Conservation (phyloP, 768 basidiomycete species). For the Flagelloscypha sp. region DNA sequence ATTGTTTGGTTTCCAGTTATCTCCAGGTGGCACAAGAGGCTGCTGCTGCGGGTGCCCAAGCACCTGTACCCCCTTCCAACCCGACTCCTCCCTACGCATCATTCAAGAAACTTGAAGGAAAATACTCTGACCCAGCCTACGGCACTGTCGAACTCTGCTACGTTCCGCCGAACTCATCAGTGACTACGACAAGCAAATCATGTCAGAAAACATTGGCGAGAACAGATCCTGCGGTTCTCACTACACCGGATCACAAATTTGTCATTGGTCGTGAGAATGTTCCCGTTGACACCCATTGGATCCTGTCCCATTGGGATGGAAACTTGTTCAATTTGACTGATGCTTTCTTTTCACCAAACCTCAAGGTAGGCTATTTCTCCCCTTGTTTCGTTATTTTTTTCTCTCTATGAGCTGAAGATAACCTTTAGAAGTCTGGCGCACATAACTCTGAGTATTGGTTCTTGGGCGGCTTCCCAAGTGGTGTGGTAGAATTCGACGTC, state of each 20-base stretch:
- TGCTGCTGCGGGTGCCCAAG: background rate
- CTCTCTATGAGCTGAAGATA: too few relatives aligned
- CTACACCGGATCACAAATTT: too few relatives aligned
- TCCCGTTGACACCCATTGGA: conserved; percentile 15
- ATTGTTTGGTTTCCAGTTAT: background rate
- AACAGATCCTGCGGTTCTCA: conserved; percentile 13
- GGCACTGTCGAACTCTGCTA: conserved; percentile 17
- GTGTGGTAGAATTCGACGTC: conserved; percentile 14
- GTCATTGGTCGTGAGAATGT: conserved; percentile 19
- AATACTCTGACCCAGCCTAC: conserved; percentile 17
- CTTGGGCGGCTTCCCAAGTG: too few relatives aligned
- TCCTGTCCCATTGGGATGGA: conserved; percentile 17
- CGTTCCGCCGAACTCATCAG: background rate
- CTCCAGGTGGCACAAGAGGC: conserved; percentile 1
- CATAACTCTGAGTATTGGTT: too few relatives aligned
- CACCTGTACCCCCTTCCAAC: conserved; percentile 11
- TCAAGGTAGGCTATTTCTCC: too few relatives aligned
- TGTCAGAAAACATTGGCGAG: conserved; percentile 7
- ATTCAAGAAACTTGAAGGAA: conserved; percentile 14
- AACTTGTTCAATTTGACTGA: conserved; percentile 16
- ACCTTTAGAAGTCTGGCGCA: too few relatives aligned
- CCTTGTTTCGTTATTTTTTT: too few relatives aligned
- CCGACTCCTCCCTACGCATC: conserved; percentile 8
- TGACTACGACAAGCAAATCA: too few relatives aligned
- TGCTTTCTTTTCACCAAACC: too few relatives aligned